These are phyloP conservation scores for Russula virescens DNA, from an alignment of 768 basidiomycete species.

Conservation along the genomic window DNA sequence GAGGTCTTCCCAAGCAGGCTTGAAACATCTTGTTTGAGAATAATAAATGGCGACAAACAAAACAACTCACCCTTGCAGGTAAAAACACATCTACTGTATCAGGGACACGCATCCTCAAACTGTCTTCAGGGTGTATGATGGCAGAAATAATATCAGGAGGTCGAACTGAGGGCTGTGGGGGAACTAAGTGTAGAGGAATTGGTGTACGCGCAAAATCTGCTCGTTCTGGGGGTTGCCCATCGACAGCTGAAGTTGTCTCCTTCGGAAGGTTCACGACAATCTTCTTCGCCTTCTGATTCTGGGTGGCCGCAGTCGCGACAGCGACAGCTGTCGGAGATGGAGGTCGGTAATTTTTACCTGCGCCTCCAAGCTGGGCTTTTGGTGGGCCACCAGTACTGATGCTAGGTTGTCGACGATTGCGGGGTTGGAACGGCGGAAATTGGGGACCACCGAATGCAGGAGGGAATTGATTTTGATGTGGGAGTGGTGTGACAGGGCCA, in stretches of 20 bases:
- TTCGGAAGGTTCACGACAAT: conserved; percentile 64
- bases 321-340: conserved; percentile 41
- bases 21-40: conserved; percentile 7
- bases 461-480: conserved; percentile 50
- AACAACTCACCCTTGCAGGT: conserved; percentile 61
- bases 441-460: conserved; percentile 41
- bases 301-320: conserved; percentile 8
- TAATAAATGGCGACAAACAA: conserved; percentile 10
- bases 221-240: conserved; percentile 37
- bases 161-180: conserved; percentile 26
- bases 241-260: conserved; percentile 44
- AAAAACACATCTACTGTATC: conserved; percentile 72
- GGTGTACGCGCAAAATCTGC: conserved; percentile 61
- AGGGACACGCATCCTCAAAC: conserved; percentile 52
- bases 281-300: conserved; percentile 54
- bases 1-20: conserved; percentile 72
- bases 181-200: conserved; percentile 37
- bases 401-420: conserved; percentile 59
- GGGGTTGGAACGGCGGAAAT: conserved; percentile 37
- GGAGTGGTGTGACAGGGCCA: conserved; percentile 57
- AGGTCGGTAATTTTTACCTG: conserved; percentile 69
- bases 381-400: conserved; percentile 82
- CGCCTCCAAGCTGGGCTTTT: conserved; percentile 78
- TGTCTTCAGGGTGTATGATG: conserved; percentile 61
- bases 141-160: conserved; percentile 40